These are phyloP conservation scores for Vanrija sp. DNA, from an alignment of 1,284 basidiomycete genomes.

Conservation along the genomic window DNA sequence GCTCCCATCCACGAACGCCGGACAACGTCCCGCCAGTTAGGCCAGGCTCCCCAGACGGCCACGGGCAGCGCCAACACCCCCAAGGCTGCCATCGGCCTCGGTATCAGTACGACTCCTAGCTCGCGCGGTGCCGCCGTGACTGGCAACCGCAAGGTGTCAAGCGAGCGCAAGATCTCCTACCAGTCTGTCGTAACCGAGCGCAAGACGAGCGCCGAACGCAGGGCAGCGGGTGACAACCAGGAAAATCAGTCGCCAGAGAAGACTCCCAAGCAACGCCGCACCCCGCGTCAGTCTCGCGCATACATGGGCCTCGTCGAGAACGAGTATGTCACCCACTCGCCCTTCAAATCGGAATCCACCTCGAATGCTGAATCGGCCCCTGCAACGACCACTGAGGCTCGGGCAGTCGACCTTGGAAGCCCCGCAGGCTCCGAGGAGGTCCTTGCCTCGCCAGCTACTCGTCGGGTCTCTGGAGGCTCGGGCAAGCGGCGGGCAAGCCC, in stretches of 20 bases:
- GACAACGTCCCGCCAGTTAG: constrained; percentile 23
- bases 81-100: constrained; percentile 40
- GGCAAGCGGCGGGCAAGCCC: constrained; percentile 29
- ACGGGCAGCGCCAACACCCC: constrained; percentile 34
- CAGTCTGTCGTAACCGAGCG: constrained; percentile 16
- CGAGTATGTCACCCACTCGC: constrained; percentile 77
- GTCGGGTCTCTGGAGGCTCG: constrained; percentile 22
- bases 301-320: constrained; percentile 69
- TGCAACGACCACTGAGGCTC: background rate
- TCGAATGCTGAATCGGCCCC: background rate
- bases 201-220: constrained; percentile 19
- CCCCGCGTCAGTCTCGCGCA: constrained; percentile 61
- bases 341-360: constrained; percentile 55
- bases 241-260: constrained; percentile 62
- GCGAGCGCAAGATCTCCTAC: constrained; percentile 27
- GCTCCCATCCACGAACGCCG: constrained; percentile 35
- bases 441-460: constrained; percentile 36
- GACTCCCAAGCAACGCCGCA: background rate
- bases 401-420: background rate
- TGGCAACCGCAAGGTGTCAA: constrained; percentile 38
- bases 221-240: constrained; percentile 20
- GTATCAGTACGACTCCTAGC: constrained; percentile 24
- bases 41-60: constrained; percentile 30
- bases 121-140: constrained; percentile 23
- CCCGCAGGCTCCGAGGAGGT: constrained; percentile 27